Conservation (phyloP, 148 eudicot genomes). For the Silene latifolia region DNA sequence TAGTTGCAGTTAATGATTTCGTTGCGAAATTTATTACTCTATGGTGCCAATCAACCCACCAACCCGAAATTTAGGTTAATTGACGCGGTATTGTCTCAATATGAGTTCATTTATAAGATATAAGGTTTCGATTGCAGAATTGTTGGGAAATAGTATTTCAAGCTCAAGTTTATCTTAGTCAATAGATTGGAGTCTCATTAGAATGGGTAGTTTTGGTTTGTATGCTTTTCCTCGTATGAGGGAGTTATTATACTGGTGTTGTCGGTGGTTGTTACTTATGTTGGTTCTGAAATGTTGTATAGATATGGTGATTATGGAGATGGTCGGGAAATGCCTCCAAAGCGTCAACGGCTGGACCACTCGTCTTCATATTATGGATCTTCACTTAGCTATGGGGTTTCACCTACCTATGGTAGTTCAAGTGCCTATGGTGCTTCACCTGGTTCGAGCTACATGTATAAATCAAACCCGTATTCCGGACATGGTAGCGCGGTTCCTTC, state of each 20-base stretch:
- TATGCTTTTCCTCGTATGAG: too few relatives aligned
- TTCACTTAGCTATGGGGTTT: slow-evolving; percentile 39
- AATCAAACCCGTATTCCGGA: slow-evolving; percentile 49
- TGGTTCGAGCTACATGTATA: slow-evolving; percentile 64
- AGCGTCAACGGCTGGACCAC: slow-evolving; percentile 78
- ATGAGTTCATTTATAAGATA: background rate
- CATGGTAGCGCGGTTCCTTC: slow-evolving; percentile 52
- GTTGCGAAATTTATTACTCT: background rate
- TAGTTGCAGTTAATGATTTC: background rate
- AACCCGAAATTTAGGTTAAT: background rate
- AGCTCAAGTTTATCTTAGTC: background rate
- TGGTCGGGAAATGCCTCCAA: slow-evolving; percentile 72
- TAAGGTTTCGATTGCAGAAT: background rate
- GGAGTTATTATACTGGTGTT: background rate
- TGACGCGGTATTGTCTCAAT: background rate
- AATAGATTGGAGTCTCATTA: background rate
- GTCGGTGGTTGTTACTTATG: slow-evolving; percentile 6
- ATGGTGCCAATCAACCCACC: background rate
- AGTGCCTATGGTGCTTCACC: slow-evolving; percentile 40
- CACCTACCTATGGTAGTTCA: slow-evolving; percentile 50
- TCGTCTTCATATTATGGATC: slow-evolving; percentile 67
- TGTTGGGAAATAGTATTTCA: background rate
- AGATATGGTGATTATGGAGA: slow-evolving; percentile 61
- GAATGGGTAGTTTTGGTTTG: too few relatives aligned
- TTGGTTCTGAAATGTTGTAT: slow-evolving; percentile 17